Evolutionary conservation across 2,329 filamentous ascomycete genomes (phyloP).

Genomic region (Sphaerulina vaccinii): DNA sequence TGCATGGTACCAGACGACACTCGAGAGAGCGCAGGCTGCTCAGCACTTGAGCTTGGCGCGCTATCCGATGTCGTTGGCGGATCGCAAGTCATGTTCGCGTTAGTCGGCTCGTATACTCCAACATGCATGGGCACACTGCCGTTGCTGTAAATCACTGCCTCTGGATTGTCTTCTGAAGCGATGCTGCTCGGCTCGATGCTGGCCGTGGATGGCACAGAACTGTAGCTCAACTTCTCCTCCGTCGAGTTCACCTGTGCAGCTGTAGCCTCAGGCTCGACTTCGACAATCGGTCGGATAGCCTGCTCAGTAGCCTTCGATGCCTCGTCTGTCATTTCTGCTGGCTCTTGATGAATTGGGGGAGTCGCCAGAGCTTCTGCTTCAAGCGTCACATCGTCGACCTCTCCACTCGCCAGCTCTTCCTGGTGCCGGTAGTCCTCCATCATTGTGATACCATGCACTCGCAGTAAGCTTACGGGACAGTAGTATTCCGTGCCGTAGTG

Average conservation of each 20-base stretch:
- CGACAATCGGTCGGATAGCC: constrained; percentile 11
- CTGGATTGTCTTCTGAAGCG: not conserved
- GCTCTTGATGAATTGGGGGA: constrained; percentile 17
- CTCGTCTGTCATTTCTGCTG: constrained; percentile 17
- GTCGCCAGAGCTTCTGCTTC: constrained; percentile 22
- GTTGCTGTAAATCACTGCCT: constrained; percentile 5
- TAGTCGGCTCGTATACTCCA: constrained; percentile 19
- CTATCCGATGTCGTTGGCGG: constrained; percentile 2
- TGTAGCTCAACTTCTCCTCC: not conserved
- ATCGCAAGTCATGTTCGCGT: constrained; percentile 22
- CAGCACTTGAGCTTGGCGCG: not conserved
- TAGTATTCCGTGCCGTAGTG: constrained; percentile 98
- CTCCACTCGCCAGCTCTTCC: constrained; percentile 62
- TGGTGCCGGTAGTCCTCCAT: constrained; percentile 93
- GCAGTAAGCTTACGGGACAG: constrained; percentile 84
- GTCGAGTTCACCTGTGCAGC: not conserved
- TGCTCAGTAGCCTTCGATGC: constrained; percentile 12
- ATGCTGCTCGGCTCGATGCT: not conserved
- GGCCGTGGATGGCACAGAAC: not conserved
- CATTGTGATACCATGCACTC: constrained; percentile 90
- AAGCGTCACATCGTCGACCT: constrained; percentile 54
- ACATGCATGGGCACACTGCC: constrained; percentile 13
- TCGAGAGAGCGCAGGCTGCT: not conserved
- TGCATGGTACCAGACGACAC: not conserved
- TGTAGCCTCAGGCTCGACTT: not conserved